Evolutionary conservation across 2,329 filamentous ascomycete species (phyloP).

Genomic region (Mariannaea sp.): DNA sequence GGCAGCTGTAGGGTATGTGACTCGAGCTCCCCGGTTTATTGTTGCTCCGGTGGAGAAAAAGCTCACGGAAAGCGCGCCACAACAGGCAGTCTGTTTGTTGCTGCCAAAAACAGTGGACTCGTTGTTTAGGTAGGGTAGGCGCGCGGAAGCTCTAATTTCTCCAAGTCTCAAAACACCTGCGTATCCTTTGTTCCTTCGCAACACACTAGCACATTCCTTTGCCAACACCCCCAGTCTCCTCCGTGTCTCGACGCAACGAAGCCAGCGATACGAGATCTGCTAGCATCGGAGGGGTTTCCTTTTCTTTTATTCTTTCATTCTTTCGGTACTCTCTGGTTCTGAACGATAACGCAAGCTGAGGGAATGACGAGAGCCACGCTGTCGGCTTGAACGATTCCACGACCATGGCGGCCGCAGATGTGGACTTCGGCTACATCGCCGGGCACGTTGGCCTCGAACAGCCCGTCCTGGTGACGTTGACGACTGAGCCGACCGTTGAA

Average conservation of each 20-base stretch:
- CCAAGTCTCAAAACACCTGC: conserved; percentile 25
- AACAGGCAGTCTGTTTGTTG: too few species aligned
- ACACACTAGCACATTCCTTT: not conserved
- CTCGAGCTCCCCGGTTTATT: not conserved
- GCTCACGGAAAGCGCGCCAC: conserved; percentile 13
- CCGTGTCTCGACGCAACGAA: not conserved
- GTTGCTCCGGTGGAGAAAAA: not conserved
- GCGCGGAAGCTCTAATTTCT: conserved; percentile 37
- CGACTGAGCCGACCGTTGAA: conserved; percentile 74
- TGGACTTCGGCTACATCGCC: conserved; percentile 76
- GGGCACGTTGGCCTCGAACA: conserved; percentile 72
- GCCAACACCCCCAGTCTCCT: not conserved
- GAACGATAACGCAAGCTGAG: conserved; percentile 23
- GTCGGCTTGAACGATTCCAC: conserved; percentile 34
- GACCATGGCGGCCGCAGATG: conserved; percentile 50
- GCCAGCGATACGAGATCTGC: conserved; percentile 1
- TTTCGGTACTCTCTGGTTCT: not conserved
- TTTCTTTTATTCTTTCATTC: too few species aligned
- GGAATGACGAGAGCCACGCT: conserved; percentile 36
- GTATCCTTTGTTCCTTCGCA: conserved; percentile 11
- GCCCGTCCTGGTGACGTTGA: conserved; percentile 62
- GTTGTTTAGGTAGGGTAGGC: conserved; percentile 30
- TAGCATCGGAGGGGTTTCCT: too few species aligned
- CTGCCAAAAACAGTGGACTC: conserved; percentile 27
- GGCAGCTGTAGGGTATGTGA: not conserved